Percentiles rank a stretch among this genome's conserved stretches.
Evolutionary conservation across 306 rosid species (phyloP).

Genomic region (Prunus dulcis): DNA sequence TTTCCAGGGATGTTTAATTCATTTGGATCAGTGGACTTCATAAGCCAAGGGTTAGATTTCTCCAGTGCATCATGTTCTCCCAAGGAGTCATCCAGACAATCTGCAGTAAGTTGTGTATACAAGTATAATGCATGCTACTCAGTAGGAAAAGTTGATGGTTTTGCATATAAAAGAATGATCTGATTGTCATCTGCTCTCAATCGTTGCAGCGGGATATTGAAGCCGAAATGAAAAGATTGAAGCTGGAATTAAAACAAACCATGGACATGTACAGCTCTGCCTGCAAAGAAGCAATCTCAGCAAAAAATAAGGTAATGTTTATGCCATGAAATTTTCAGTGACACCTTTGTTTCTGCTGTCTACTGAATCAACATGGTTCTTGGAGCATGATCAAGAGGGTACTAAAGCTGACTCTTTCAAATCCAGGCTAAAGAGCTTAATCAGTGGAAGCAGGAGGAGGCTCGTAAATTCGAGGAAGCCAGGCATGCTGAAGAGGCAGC

Average conservation of each 20-base stretch:
- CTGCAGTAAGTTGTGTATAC: conserved; percentile 44
- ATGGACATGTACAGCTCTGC: conserved; percentile 98
- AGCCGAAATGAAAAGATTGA: conserved; percentile 87
- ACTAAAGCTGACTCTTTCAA: conserved; percentile 2
- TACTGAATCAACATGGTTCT: too few species aligned
- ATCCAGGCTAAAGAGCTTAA: conserved; percentile 73
- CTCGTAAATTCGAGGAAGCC: conserved; percentile 53
- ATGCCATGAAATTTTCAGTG: background rate
- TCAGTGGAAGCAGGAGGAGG: conserved; percentile 77
- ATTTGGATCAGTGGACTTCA: conserved; percentile 42
- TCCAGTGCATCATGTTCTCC: conserved; percentile 20
- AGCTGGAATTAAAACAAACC: conserved; percentile 87
- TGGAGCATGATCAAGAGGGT: background rate
- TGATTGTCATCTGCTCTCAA: conserved; percentile 12
- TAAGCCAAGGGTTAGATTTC: conserved; percentile 30
- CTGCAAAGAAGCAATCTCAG: conserved; percentile 96
- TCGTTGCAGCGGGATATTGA: conserved; percentile 60
- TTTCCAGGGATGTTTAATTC: background rate
- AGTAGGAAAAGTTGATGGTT: background rate
- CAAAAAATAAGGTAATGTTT: conserved; percentile 69
- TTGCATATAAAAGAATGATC: background rate
- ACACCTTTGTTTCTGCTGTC: too few species aligned
- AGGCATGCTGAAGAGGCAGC: conserved; percentile 83
- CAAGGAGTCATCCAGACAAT: conserved; percentile 20
- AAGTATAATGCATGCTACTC: background rate